Conservation (phyloP, 2,329 filamentous ascomycete species). For the Ophiognomonia clavigignenti-juglandacearum region DNA sequence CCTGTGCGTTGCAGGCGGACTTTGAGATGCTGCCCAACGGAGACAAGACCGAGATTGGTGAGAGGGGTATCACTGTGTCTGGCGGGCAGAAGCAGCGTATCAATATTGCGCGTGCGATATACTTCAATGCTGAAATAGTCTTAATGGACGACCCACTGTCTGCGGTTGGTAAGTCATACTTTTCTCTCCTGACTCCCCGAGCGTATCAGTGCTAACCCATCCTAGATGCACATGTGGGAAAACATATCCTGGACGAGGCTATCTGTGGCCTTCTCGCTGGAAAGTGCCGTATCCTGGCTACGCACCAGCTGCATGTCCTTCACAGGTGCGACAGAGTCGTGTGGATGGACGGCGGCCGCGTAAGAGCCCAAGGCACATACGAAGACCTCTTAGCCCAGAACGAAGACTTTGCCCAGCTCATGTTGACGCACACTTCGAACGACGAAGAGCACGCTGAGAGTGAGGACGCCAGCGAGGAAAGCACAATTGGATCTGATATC, state of each 20-base stretch:
- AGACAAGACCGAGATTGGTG: constrained; percentile 88
- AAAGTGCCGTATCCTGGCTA: constrained; percentile 88
- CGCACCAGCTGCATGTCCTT: constrained; percentile 91
- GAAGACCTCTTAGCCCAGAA: constrained; percentile 79
- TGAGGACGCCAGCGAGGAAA: constrained; percentile 35
- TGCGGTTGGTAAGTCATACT: no score
- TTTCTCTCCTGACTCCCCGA: no score
- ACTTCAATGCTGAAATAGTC: constrained; percentile 65
- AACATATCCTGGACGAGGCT: constrained; percentile 86
- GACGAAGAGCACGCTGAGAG: constrained; percentile 58
- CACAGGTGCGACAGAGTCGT: constrained; percentile 87
- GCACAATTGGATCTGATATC: no score
- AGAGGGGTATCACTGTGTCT: constrained; percentile 91
- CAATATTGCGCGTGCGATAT: constrained; percentile 84
- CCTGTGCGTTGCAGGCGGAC: constrained; percentile 58
- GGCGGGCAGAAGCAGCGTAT: constrained; percentile 93
- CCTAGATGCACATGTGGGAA: constrained; percentile 66
- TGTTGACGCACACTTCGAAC: constrained; percentile 79
- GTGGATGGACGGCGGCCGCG: constrained; percentile 82
- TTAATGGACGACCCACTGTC: constrained; percentile 67
- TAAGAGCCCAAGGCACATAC: constrained; percentile 84
- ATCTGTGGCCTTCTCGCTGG: constrained; percentile 83
- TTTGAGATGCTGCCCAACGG: constrained; percentile 89
- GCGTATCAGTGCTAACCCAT: no score
- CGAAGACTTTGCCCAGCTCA: constrained; percentile 72